Evolutionary conservation across 2,329 filamentous ascomycete species (phyloP), one percentile per base, ranked within the genome.

Genomic region (Pseudofabraea citricarpa): DNA sequence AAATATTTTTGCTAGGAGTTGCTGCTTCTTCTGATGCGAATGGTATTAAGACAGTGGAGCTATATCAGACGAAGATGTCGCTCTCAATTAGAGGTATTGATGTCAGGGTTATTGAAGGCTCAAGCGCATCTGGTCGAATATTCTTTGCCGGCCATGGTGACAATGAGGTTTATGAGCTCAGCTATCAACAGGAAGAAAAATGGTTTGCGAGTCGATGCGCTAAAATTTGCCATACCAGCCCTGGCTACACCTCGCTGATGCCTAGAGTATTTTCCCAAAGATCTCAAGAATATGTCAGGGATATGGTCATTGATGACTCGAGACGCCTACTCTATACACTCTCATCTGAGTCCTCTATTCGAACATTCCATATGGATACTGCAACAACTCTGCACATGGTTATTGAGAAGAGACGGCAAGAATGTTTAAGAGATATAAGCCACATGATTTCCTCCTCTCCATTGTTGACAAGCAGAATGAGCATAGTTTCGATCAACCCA

Each of bases 111-210:
- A 90, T 98, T 54, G 82, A 83, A 18, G 88, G 86, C 13, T 93
- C 90, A 0, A 67, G 70, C 3, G 81, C 83, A 16, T 85, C 81
- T 18, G 94, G 94, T 7, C 86, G 93, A 48, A 93, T 98, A 52
- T 98, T 98, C 71, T 95, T 96, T 59, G 83, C 86, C 32, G 88
- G 90, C 27, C 77, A 76, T 40, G 77, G 74, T 40, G 87, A 91
- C 52, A 89, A 89, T 51, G 90, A 97, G 56, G 81, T 98, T 37
- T 88, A 93, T 63, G 93, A 98, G 66, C 77, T 98, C 42, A 90
- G 86, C 54, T 98, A 98, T 62, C 91, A 97, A 65, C 90, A 95
- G 59, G 90, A 97, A 64, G 93, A 98, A 66, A 85, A 87, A 56
- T 98, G 93, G 93, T 98, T 98, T 61, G 85, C 87, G 41, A 90